Percentiles rank a stretch among this genome's conserved stretches.
phyloP scores from a whole-genome alignment of 352 stramenopile genomes.

The Nothophytophthora sp. region DNA sequence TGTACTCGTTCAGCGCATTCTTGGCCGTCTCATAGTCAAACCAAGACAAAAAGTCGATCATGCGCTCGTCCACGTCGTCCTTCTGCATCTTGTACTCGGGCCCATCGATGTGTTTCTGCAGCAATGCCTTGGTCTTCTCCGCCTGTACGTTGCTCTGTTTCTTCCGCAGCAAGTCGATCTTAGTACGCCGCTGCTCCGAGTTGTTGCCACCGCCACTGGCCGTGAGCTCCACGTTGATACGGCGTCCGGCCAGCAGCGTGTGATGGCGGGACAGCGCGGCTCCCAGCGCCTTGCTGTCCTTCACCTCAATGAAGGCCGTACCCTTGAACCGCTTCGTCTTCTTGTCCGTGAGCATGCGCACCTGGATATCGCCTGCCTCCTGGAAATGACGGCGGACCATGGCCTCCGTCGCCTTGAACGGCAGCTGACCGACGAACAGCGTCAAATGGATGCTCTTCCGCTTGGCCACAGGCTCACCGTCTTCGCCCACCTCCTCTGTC shows the following conservation, averaged over 20 bases:
- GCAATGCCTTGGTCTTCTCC: conserved; percentile 78
- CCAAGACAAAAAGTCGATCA: conserved; percentile 88
- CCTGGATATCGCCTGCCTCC: conserved; percentile 71
- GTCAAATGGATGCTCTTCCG: conserved; percentile 83
- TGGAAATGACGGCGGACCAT: conserved; percentile 71
- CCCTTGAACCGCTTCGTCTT: conserved; percentile 83
- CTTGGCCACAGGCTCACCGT: conserved; percentile 17
- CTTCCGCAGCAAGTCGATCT: conserved; percentile 70
- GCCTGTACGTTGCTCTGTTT: conserved; percentile 86
- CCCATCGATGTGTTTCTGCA: conserved; percentile 81
- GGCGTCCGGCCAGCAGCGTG: conserved; percentile 73
- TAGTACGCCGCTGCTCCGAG: conserved; percentile 68
- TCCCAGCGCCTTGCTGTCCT: conserved; percentile 80
- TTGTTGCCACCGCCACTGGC: conserved; percentile 82
- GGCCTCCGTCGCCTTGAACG: conserved; percentile 69
- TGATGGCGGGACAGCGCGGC: conserved; percentile 80
- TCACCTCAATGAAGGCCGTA: conserved; percentile 86
- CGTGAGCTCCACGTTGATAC: conserved; percentile 89
- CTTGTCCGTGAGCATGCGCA: conserved; percentile 88
- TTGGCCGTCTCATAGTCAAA: conserved; percentile 91
- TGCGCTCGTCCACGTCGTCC: conserved; percentile 85
- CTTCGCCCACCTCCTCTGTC: conserved; percentile 10
- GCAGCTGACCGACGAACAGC: conserved; percentile 83
- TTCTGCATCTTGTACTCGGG: conserved; percentile 69
- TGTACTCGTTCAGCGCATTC: conserved; percentile 79